These are phyloP conservation scores for Vigna mungo DNA, from an alignment of 306 rosid species.

Conservation along the genomic window DNA sequence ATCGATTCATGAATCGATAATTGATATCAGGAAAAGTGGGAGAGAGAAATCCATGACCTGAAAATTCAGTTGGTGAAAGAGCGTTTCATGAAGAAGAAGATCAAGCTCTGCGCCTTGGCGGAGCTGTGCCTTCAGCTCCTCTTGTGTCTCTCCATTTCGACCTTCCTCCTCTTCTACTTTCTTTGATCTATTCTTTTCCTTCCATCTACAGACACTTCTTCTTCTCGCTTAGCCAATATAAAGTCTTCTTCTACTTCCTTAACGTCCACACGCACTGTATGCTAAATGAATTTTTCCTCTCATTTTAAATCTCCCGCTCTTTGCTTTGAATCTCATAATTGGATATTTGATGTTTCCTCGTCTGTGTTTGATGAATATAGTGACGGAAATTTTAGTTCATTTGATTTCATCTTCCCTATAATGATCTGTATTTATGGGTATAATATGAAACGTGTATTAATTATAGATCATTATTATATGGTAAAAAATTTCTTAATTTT, in stretches of 20 bases:
- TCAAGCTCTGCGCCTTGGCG: conserved; percentile 54
- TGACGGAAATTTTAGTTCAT: too few species aligned
- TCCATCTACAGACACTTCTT: not conserved
- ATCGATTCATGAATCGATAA: not conserved
- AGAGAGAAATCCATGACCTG: conserved; percentile 56
- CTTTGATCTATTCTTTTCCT: conserved; percentile 9
- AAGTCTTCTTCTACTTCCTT: too few species aligned
- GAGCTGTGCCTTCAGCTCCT: conserved; percentile 56
- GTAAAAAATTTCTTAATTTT: too few species aligned
- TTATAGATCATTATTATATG: too few species aligned
- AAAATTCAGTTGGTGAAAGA: conserved; percentile 58
- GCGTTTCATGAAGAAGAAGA: conserved; percentile 52
- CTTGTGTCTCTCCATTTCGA: conserved; percentile 48
- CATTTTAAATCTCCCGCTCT: not conserved
- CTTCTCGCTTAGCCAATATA: not conserved
- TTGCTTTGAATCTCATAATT: not conserved
- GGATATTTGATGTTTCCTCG: not conserved
- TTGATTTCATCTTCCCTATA: not conserved
- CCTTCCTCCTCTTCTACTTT: conserved; percentile 46
- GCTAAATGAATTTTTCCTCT: not conserved
- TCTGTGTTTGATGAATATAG: not conserved
- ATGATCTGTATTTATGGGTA: too few species aligned
- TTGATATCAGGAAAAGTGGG: conserved; percentile 45
- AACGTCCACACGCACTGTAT: not conserved
- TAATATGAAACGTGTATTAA: too few species aligned